Evolutionary conservation across 1,284 basidiomycete species (phyloP).

Genomic region (Moniliophthora roreri): DNA sequence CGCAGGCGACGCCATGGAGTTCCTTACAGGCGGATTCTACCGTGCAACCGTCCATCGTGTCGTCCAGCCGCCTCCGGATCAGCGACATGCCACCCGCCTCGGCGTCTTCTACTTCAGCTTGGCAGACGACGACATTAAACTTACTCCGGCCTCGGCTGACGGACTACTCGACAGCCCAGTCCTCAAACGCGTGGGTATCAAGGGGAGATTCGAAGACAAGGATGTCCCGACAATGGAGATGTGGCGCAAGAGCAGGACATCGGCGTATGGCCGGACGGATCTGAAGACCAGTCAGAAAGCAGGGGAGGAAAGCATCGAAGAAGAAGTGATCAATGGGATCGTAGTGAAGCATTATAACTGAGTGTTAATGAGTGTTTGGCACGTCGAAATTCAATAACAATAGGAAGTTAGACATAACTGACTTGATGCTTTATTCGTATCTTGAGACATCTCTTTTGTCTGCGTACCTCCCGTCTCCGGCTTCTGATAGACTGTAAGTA

Average conservation of each 20-base stretch:
- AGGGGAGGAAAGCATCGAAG: constrained; percentile 34
- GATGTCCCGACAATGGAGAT: constrained; percentile 37
- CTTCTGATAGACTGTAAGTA: no score
- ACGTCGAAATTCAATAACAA: no score
- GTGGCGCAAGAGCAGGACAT: constrained; percentile 39
- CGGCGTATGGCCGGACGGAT: constrained; percentile 35
- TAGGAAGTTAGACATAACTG: no score
- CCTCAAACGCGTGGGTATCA: constrained; percentile 30
- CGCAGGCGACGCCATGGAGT: constrained; percentile 27
- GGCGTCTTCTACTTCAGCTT: constrained; percentile 40
- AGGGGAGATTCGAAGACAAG: constrained; percentile 28
- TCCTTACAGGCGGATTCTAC: constrained; percentile 46
- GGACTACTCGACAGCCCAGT: constrained; percentile 27
- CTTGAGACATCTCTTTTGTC: no score
- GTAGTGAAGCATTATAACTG: constrained; percentile 46
- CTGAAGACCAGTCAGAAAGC: constrained; percentile 27
- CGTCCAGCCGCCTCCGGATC: constrained; percentile 43
- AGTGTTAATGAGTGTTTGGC: neutral
- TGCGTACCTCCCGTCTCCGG: no score
- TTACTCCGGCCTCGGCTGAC: constrained; percentile 22
- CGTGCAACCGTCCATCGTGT: constrained; percentile 48
- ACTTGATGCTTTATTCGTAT: no score
- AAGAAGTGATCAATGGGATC: constrained; percentile 42
- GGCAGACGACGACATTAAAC: constrained; percentile 28
- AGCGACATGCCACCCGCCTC: constrained; percentile 39